Base-by-base conservation (phyloP, 2,329 filamentous ascomycete species). In the Orbilia quercus region DNA sequence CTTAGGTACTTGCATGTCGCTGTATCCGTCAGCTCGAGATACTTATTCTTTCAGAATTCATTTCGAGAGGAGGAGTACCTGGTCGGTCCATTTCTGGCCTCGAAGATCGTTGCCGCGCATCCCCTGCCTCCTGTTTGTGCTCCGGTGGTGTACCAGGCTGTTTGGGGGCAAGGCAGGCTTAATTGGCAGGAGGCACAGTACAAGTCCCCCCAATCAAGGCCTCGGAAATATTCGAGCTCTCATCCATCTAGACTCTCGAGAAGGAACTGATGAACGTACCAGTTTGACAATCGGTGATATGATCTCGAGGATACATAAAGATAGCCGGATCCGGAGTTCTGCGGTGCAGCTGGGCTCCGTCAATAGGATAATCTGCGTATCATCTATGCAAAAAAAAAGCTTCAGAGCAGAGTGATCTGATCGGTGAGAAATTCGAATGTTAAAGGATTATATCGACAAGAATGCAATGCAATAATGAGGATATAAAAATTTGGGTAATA, bases 131-230 rank as follows among this genome's bases (percentile, higher is more conserved):
- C 38, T 51, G 38, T n/a, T 62, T 45, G 66, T 57, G 51, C 63
- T 48, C 38, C 25, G 34, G 47, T n/a, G n/a, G n/a, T n/a, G n/a
- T 51, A 57, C 57, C 48, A 28, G 38, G 54, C 34, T 53, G 45
- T 20, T 38, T 22, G 34, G 16, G 12, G n/a, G 18, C 42, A 23
- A 4, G 45, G 23, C 25, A 47, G 48, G 64, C 48, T 36, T 50
- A 59, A 65, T 60, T 16, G 47, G 53, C 64, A 72, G 59, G 67
- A 72, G 67, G 67, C 36, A 72, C 60, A 55, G 54, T n/a, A n/a
- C n/a, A n/a, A n/a, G n/a, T 9, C 44, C 40, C 50, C 51, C 57
- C 42, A 48, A 64, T 69, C 59, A 47, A 28, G 50, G 31, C 20
- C 22, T 64, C 23, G 44, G 45, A 22, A 34, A 23, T 25, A 44